These are phyloP conservation scores for Fusarium setosum DNA, from an alignment of 2,329 filamentous ascomycete genomes.

Conservation along the genomic window DNA sequence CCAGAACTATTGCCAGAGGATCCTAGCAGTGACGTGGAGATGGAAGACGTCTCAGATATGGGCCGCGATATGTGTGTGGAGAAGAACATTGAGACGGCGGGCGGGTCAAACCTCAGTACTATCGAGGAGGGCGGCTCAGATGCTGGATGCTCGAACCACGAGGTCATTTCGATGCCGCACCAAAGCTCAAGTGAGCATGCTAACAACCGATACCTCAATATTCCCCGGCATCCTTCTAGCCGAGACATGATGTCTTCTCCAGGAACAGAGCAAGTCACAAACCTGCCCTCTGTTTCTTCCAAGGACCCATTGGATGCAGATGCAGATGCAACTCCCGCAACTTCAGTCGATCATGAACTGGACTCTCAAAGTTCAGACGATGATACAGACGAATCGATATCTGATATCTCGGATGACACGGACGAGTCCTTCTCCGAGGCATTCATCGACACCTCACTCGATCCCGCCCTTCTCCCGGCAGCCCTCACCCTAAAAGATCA, in stretches of 20 bases:
- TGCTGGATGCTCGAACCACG: conserved; percentile 9
- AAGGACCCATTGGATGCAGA: background rate
- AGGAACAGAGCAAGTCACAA: background rate
- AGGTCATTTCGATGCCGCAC: background rate
- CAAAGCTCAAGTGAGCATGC: background rate
- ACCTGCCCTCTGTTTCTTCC: background rate
- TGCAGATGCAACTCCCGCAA: conserved; percentile 10
- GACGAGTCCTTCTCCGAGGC: conserved; percentile 25
- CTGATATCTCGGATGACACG: conserved; percentile 16
- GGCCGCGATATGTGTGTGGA: background rate
- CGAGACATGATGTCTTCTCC: background rate
- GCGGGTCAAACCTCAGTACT: conserved; percentile 9
- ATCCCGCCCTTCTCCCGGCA: conserved; percentile 1
- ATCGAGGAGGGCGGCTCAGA: conserved; percentile 25
- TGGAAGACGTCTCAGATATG: background rate
- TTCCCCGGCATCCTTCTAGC: background rate
- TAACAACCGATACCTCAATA: background rate
- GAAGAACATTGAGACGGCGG: background rate
- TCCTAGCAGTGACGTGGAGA: background rate
- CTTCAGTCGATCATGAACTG: background rate
- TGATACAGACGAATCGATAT: conserved; percentile 23
- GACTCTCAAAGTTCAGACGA: conserved; percentile 1
- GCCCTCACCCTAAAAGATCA: conserved; percentile 19
- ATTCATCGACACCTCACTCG: conserved; percentile 12
- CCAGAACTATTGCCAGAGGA: background rate